phyloP scores from a whole-genome alignment of 2,329 filamentous ascomycete genomes.

The Cordyceps cateniannulata region DNA sequence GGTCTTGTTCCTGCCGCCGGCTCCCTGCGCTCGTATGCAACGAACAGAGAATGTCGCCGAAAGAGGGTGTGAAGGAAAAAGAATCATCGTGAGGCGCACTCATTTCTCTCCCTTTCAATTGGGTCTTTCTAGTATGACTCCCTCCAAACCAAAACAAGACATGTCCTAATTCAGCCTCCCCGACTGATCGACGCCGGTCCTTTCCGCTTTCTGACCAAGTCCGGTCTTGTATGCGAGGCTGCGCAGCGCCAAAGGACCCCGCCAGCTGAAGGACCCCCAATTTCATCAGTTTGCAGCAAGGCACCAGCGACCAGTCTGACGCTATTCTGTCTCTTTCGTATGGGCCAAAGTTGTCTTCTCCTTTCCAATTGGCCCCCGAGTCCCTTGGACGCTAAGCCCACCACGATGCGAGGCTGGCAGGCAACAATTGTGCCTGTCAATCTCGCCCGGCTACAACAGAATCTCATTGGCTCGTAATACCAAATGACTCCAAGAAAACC shows the following conservation, averaged over 20 bases:
- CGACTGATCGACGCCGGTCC: not conserved
- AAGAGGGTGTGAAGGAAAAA: not conserved
- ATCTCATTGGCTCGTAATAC: not conserved
- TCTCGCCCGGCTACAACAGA: not conserved
- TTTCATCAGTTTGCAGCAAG: not conserved
- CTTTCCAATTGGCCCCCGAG: not conserved
- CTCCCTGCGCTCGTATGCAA: not conserved
- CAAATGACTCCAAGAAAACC: not conserved
- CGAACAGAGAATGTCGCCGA: not conserved
- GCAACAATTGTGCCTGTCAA: not conserved
- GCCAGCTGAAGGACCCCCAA: not conserved
- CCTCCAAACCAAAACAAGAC: not conserved
- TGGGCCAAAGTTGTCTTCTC: not conserved
- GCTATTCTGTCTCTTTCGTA: not conserved
- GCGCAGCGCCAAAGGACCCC: not conserved
- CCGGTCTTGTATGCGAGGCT: not conserved
- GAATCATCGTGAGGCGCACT: not conserved
- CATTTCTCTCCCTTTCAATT: not conserved
- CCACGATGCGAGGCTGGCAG: slow-evolving; percentile 2
- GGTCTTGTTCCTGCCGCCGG: not conserved
- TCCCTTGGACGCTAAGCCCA: not conserved
- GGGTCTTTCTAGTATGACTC: not conserved
- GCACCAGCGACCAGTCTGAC: not conserved
- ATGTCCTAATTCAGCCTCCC: not conserved
- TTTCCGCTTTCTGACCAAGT: not conserved